Evolutionary conservation across 345 rosid species (phyloP), one percentile per base, ranked within the genome.

Genomic region (Moricandia arvensis): DNA sequence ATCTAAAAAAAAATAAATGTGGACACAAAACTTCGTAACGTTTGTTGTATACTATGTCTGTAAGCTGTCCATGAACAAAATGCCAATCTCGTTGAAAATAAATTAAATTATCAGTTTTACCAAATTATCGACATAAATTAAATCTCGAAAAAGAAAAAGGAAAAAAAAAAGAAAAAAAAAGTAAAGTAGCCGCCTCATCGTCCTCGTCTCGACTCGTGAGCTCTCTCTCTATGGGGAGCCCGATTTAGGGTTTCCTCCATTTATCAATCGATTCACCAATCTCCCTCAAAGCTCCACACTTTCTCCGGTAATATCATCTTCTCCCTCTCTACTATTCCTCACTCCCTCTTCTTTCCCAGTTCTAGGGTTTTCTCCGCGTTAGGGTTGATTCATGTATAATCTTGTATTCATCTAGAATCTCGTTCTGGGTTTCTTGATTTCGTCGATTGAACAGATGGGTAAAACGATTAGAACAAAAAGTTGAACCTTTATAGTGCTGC

Each of bases 141-240:
- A 13, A 61, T 33, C 7, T 49, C 17, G 11, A 7, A 2, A 17
- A 11, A 37, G 29, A n/a, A 34, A n/a, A 2, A 29, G 31, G 31
- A 29, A 29, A 45, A 45, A 45, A n/a, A 6, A 35, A n/a, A 6
- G 15, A 6, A 38, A 6, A 6, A 38, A 6, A 34, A 37, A 29
- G 24, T 9, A 74, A 69, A 69, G 71, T 53, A 76, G 75, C 75
- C 75, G 80, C 59, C 75, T 69, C 80, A 41, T 70, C 75, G 21
- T 63, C 66, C 13, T 76, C 79, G 79, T 60, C 63, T 68, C 63
- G 38, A 15, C 24, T 49, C 24, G 24, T 49, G 16, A 3, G 1
- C 16, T 41, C 68, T 68, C 59, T 69, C 70, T 68, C 35, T 59
- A 45, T 10, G 62, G 15, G 62, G 58, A 67, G 26, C 79, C 68